Percentiles rank a stretch among this genome's conserved stretches.
Evolutionary conservation across 2,329 filamentous ascomycete genomes (phyloP).

Genomic region (Tolypocladium nubicola): DNA sequence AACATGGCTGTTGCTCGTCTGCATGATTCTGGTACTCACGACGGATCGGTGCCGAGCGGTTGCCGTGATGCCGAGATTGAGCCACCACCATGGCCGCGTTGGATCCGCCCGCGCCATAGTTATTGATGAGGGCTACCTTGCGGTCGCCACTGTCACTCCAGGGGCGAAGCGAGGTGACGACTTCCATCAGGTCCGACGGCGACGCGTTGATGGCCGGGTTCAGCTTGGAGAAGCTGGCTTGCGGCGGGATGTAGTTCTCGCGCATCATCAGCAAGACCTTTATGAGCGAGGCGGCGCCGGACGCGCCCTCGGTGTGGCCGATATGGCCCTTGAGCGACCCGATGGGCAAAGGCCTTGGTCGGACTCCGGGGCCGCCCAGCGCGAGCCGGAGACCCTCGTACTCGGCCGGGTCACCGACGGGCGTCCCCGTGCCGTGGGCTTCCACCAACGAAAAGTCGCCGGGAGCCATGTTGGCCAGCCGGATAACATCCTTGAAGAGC

Average conservation of each 20-base stretch:
- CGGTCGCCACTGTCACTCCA: no score
- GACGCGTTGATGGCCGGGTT: background rate
- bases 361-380: background rate
- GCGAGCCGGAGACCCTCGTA: background rate
- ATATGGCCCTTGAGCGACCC: background rate
- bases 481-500: background rate
- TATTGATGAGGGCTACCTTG: background rate
- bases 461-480: background rate
- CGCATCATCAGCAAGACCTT: background rate
- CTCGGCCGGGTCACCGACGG: background rate
- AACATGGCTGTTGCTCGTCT: no score
- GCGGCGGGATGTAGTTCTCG: background rate
- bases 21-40: no score
- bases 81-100: background rate
- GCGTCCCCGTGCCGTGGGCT: background rate
- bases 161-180: no score
- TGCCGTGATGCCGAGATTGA: background rate
- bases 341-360: background rate
- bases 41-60: no score
- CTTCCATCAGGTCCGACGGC: no score
- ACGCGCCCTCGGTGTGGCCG: background rate
- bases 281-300: background rate
- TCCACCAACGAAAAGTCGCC: background rate
- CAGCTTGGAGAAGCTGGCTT: background rate
- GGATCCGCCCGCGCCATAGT: background rate